phyloP scores from a whole-genome alignment of 2,329 filamentous ascomycete genomes.

The Pestalotiopsis sp. region DNA sequence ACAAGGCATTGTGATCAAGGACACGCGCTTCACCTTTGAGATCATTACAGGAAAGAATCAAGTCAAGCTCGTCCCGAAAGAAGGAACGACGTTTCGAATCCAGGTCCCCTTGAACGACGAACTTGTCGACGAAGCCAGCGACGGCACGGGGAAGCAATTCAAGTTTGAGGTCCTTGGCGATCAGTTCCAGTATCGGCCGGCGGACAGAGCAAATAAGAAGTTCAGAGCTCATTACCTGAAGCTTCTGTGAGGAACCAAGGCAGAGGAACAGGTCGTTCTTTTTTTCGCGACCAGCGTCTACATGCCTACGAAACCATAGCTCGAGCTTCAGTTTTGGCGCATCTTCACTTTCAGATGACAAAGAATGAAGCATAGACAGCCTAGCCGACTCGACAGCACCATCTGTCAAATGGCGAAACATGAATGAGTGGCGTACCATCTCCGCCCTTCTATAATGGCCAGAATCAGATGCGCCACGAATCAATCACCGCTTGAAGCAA shows the following conservation, averaged over 20 bases:
- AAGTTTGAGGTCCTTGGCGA: conserved; percentile 85
- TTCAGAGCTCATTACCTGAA: conserved; percentile 83
- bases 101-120: conserved; percentile 53
- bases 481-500: too few species aligned
- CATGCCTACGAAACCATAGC: neutral
- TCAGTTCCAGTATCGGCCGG: conserved; percentile 79
- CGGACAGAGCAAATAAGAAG: conserved; percentile 86
- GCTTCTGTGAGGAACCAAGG: conserved; percentile 57
- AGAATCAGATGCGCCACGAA: too few species aligned
- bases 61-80: conserved; percentile 83
- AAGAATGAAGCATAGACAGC: too few species aligned
- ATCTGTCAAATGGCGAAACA: too few species aligned
- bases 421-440: too few species aligned
- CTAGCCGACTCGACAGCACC: too few species aligned
- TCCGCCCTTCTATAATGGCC: too few species aligned
- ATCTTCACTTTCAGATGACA: too few species aligned
- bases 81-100: conserved; percentile 82
- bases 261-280: neutral
- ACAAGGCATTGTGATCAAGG: conserved; percentile 83
- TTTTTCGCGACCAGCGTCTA: neutral
- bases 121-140: conserved; percentile 3
- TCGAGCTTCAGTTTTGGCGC: too few species aligned
- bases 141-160: conserved; percentile 44
- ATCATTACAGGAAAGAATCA: conserved; percentile 71
- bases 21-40: conserved; percentile 84